Evolutionary conservation across 148 eudicot species (phyloP).

Genomic region (Fagopyrum tataricum): DNA sequence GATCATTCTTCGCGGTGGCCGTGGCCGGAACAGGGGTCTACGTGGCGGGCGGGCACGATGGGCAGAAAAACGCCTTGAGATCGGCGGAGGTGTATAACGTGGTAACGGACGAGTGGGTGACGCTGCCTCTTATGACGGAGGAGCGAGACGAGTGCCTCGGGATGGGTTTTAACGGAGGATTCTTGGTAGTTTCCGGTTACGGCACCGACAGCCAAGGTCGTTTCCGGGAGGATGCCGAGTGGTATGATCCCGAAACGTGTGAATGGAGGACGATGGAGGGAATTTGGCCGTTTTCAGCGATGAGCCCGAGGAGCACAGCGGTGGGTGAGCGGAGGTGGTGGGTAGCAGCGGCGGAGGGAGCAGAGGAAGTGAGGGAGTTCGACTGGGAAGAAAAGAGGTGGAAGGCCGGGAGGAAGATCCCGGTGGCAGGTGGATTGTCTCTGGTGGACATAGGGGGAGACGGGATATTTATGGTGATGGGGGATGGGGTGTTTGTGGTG

Average conservation of each 20-base stretch:
- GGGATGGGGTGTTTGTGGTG: slow-evolving; percentile 20
- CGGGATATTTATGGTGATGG: slow-evolving; percentile 22
- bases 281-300: slow-evolving; percentile 22
- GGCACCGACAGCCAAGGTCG: slow-evolving; percentile 34
- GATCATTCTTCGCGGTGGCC: slow-evolving; percentile 34
- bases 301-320: slow-evolving; percentile 20
- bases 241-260: slow-evolving; percentile 16
- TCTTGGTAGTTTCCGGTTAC: slow-evolving; percentile 34
- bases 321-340: slow-evolving; percentile 8
- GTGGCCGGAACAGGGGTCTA: slow-evolving; percentile 15
- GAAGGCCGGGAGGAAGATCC: slow-evolving; percentile 12
- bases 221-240: slow-evolving; percentile 29
- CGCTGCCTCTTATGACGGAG: slow-evolving; percentile 24
- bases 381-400: slow-evolving; percentile 26
- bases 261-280: slow-evolving; percentile 17
- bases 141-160: slow-evolving; percentile 38
- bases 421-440: slow-evolving; percentile 8
- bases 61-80: slow-evolving; percentile 31
- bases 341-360: slow-evolving; percentile 19
- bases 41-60: slow-evolving; percentile 46
- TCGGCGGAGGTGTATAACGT: slow-evolving; percentile 35
- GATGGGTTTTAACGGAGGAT: not conserved
- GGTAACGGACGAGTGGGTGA: slow-evolving; percentile 21
- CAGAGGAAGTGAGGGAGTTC: slow-evolving; percentile 22
- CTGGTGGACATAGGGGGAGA: slow-evolving; percentile 14